Base-by-base conservation (phyloP, 2,329 filamentous ascomycete genomes). In the Aspergillus sp. region DNA sequence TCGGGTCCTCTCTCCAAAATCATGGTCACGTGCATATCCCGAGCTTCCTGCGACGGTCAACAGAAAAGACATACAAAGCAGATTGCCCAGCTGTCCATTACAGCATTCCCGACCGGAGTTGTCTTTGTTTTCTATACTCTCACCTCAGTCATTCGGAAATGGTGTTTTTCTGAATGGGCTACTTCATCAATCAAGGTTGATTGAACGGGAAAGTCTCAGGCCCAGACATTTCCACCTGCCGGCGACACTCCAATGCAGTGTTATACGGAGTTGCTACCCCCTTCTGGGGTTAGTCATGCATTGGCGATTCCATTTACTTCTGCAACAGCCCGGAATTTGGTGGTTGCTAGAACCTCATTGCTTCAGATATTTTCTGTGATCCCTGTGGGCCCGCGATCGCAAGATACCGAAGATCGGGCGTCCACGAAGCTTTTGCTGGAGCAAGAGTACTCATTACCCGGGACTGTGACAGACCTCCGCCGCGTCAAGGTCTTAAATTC, bases 221-320 rank as follows among this genome's bases (percentile, higher is more conserved):
- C 35, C 33, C 46, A 36, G 16, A 41, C 45, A 30, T 43, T n/a
- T 42, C 33, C 47, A 49, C 19, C 36, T 42, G 17, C 26, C 42
- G 38, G 8, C 42, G 30, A 53, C 33, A 49, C 40, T 20, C 47
- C 53, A 54, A 97, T 97, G 93, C 93, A 97, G 83, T 95, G 90
- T 80, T 97, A 97, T 77, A 92, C 90, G 68, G 94, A 99, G 81
- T 81, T 99, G 71, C 86, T 90, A 72, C 89, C 93, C 78, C 92
- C 94, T 50, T 95, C 92, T 71, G 92, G 92, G 70, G 91, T 97
- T 75, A 92, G 90, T 66, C 88, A 96, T 76, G 90, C 92, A 59
- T 76, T 96, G 65, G 82, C 80, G 54, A 76, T 96, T 38, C 84
- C 91, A 33, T 91, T 99, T 67, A 80, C 87, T 44, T 87, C 88